Evolutionary conservation across 805 yeast species (phyloP), one percentile per base, ranked within the genome.

Genomic region (Citeromyces nyonsensis): DNA sequence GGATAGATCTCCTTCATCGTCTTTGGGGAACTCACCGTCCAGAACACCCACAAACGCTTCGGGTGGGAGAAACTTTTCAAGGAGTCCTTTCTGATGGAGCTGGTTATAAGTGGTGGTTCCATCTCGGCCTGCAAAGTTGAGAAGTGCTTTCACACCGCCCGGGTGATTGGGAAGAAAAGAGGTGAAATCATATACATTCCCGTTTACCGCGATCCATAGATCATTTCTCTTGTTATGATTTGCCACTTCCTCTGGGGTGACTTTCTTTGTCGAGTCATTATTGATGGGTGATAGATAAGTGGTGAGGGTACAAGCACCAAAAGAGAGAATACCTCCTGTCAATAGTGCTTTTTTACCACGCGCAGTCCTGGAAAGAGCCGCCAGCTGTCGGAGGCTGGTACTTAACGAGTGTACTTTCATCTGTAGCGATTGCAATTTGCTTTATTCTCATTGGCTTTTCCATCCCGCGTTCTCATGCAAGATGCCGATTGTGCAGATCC

Each of bases 121-220:
- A 43, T 69, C 71, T 35, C 54, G 53, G 14, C 74, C 76, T 6
- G 70, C 73, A 40, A 54, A 54, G 24, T 49, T 51, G 34, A 65
- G 43, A 25, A 69, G 56, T 11, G 63, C 57, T 10, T 44, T 40
- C 30, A 43, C 47, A n/a, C 77, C 77, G 14, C 76, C 77, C 2
- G 77, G 77, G 44, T 65, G 71, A 9, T 43, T 37, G 4, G 51
- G 40, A 3, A 62, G 33, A 36, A 63, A 65, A n/a, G 69, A 69
- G 0, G 91, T 73, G 36, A 85, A 69, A 47, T 85, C 82, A 48
- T 82, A 84, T 9, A 72, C 94, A 40, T 79, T 66, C 12, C 75
- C 81, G 39, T 83, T 79, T 36, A 85, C 70, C 6, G 79, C 73
- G 12, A 84, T 80, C 95, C 95, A 85, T 53, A 91, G 73, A 47